Evolutionary conservation across 208 protist genomes (phyloP), one percentile per base, ranked within the genome.

Genomic region (Novymonas esmeraldas): DNA sequence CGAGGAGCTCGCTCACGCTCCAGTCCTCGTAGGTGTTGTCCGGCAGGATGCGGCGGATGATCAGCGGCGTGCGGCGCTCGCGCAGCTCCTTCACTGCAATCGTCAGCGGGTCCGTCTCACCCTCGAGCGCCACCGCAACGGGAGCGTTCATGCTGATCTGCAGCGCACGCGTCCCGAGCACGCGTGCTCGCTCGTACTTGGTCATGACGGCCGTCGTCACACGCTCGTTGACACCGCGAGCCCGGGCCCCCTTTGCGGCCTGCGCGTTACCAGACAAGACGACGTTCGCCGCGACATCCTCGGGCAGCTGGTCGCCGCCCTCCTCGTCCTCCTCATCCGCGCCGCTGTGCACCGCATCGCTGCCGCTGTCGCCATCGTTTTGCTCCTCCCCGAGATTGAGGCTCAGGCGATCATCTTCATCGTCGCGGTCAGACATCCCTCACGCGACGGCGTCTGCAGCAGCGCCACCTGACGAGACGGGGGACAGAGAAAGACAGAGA

Each of bases 91-190:
- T 99, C 71, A 94, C 82, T 0, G 99, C 99, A 70, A 99, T 99
- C 42, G 97, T 79, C 18, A 99, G 84, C 11, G 98, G 98, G 84
- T 99, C 99, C 2, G 97, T 99, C 73, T 99, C 96, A 13, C 98
- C 98, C 59, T 98, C 87, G 11, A 99, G 51, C 26, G 98, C 89
- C 16, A 99, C 97, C 64, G 99, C 90, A 13, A 99, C 92, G 2
- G 98, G 98, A 14, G 99, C 98, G 61, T 98, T 98, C 96, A 99
- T 98, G 79, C 90, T 97, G 41, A 99, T 99, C 82, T 99, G 99
- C 65, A 99, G 80, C 22, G 99, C 98, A 22, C 99, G 90, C 18
- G 97, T 98, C 46, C 99, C 99, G 9, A 99, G 92, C 26, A 99
- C 73, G 46, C 99, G 85, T 2, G 99, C 98, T 10, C 98, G 82